A percentile compares a stretch with the other conserved stretches of the same genome.
These are phyloP conservation scores for Beauveria rudraprayagi DNA, from an alignment of 2,329 filamentous ascomycete species.

Conservation along the genomic window DNA sequence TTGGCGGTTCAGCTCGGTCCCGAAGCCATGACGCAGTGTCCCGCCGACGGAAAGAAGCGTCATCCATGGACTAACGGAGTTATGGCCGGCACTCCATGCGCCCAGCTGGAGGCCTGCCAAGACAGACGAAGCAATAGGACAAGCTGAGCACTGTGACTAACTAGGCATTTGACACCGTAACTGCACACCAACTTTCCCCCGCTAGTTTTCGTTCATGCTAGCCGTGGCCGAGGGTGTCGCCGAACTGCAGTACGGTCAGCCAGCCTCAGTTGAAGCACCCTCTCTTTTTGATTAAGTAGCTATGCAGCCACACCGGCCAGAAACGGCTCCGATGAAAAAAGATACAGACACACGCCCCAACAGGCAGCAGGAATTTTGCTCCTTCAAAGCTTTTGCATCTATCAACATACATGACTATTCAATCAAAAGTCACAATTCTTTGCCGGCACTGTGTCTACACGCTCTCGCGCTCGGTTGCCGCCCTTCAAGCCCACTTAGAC, in stretches of 20 bases:
- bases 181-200: not conserved
- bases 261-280: not conserved
- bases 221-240: not conserved
- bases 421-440: not conserved
- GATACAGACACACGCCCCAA: not conserved
- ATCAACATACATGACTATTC: not conserved
- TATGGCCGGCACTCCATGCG: not conserved
- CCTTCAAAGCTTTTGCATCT: not conserved
- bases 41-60: slow-evolving; percentile 2
- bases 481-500: slow-evolving; percentile 4
- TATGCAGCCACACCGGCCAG: slow-evolving; percentile 10
- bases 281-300: not conserved
- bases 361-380: not conserved
- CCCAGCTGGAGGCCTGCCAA: not conserved
- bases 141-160: not conserved
- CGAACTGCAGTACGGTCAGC: not conserved
- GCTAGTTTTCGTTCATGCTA: not conserved
- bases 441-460: not conserved
- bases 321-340: not conserved
- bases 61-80: not conserved
- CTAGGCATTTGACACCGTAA: not conserved
- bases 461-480: not conserved
- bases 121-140: not conserved
- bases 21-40: not conserved
- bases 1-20: not conserved